Percentiles rank a stretch among this genome's conserved stretches.
Evolutionary conservation across 352 stramenopile species (phyloP).

Genomic region (Globisporangium sylvaticum): DNA sequence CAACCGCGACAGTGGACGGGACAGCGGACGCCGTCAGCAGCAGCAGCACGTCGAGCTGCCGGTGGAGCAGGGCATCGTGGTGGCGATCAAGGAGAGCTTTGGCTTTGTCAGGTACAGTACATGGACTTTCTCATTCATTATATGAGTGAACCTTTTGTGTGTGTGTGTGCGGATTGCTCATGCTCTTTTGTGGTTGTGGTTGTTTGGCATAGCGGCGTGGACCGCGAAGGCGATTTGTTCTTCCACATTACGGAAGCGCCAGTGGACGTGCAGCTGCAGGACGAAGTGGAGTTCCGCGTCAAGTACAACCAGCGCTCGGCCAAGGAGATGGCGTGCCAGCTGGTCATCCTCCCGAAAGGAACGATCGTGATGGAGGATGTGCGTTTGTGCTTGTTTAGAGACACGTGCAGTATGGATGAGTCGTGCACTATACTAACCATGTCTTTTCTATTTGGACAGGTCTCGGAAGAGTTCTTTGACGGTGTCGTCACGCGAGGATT

Average conservation of each 20-base stretch:
- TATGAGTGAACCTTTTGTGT: background rate
- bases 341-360: conserved; percentile 62
- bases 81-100: conserved; percentile 53
- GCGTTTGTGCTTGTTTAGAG: conserved; percentile 1
- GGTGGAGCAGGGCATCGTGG: conserved; percentile 36
- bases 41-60: conserved; percentile 21
- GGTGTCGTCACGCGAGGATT: conserved; percentile 70
- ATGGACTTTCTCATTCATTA: background rate
- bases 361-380: conserved; percentile 73
- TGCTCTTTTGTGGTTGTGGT: background rate
- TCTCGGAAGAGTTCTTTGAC: conserved; percentile 47
- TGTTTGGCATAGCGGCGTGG: conserved; percentile 36
- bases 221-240: conserved; percentile 70
- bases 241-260: conserved; percentile 81
- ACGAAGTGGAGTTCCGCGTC: conserved; percentile 75
- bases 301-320: conserved; percentile 68
- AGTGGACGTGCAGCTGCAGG: conserved; percentile 56
- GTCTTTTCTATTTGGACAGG: conserved; percentile 12
- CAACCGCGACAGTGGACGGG: conserved; percentile 11
- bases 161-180: conserved; percentile 15
- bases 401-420: background rate
- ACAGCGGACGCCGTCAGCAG: conserved; percentile 13
- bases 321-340: conserved; percentile 69
- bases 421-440: background rate
- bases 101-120: conserved; percentile 37